Conservation (phyloP, 2,329 filamentous ascomycete species). For the Verticillium zaregamsianum region DNA sequence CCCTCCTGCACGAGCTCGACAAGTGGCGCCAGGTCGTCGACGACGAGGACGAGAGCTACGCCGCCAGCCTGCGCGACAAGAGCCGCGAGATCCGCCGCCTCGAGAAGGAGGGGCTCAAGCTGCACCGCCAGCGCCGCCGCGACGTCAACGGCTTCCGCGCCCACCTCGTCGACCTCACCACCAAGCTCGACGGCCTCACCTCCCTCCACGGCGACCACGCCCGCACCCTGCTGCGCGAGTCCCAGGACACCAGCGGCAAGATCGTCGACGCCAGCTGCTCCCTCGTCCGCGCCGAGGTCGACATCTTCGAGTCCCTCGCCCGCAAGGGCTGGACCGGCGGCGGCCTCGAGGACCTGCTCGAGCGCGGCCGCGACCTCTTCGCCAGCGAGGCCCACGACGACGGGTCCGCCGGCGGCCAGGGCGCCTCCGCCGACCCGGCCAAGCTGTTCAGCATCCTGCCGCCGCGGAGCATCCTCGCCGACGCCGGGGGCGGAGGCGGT, state of each 20-base stretch:
- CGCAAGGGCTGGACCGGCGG: slow-evolving; percentile 65
- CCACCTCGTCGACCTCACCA: slow-evolving; percentile 60
- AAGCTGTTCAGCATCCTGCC: slow-evolving; percentile 63
- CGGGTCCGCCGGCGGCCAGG: slow-evolving; percentile 18
- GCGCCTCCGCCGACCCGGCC: slow-evolving; percentile 24
- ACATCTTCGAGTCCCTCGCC: slow-evolving; percentile 64
- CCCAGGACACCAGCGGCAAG: slow-evolving; percentile 58
- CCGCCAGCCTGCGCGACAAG: slow-evolving; percentile 48
- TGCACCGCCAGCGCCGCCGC: slow-evolving; percentile 55
- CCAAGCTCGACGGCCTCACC: slow-evolving; percentile 59
- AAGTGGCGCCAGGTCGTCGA: slow-evolving; percentile 60
- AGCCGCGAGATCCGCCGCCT: slow-evolving; percentile 58
- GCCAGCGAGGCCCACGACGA: slow-evolving; percentile 31
- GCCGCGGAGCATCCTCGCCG: slow-evolving; percentile 59
- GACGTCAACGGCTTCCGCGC: slow-evolving; percentile 59
- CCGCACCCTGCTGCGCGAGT: slow-evolving; percentile 55
- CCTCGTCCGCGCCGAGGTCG: slow-evolving; percentile 63
- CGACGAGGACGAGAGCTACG: slow-evolving; percentile 60
- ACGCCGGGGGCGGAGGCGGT: slow-evolving; percentile 36
- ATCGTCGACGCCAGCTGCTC: slow-evolving; percentile 63
- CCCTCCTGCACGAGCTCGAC: slow-evolving; percentile 65
- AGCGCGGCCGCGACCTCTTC: slow-evolving; percentile 60
- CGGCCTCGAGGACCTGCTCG: slow-evolving; percentile 61
- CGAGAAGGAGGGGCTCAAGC: slow-evolving; percentile 60
- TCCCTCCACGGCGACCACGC: slow-evolving; percentile 57